Evolutionary conservation across 768 basidiomycete species (phyloP).

Genomic region (Mycena latifolia): DNA sequence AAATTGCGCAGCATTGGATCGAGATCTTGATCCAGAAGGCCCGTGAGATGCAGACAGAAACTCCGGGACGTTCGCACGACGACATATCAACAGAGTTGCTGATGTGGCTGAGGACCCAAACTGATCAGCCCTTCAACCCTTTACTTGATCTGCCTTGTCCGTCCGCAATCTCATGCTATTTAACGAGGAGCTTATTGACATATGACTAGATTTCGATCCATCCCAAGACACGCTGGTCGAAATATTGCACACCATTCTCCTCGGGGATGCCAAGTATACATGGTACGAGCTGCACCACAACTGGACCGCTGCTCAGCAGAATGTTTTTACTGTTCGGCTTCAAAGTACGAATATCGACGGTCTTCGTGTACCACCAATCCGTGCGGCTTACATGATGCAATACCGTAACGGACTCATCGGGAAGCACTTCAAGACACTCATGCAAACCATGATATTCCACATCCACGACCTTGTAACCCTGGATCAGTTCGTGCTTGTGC

Average conservation of each 20-base stretch:
- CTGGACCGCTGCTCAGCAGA: conserved; percentile 39
- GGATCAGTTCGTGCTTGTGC: conserved; percentile 38
- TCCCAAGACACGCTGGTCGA: conserved; percentile 39
- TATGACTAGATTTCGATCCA: conserved; percentile 3
- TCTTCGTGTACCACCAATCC: conserved; percentile 38
- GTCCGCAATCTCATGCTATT: too few species aligned
- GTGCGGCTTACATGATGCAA: conserved; percentile 45
- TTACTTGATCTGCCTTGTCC: too few species aligned
- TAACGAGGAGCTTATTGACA: conserved; percentile 45
- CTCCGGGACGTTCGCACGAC: too few species aligned
- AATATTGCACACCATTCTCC: conserved; percentile 52
- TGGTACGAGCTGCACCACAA: conserved; percentile 45
- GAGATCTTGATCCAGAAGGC: neutral
- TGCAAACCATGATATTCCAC: conserved; percentile 46
- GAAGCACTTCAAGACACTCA: conserved; percentile 49
- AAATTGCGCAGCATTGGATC: conserved; percentile 26
- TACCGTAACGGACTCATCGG: conserved; percentile 42
- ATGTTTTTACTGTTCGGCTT: conserved; percentile 41
- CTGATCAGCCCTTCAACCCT: too few species aligned
- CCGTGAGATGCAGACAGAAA: too few species aligned
- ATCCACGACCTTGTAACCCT: conserved; percentile 40
- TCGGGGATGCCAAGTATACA: conserved; percentile 52
- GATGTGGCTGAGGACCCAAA: too few species aligned
- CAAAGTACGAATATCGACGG: conserved; percentile 41
- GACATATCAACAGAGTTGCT: neutral